Evolutionary conservation across 345 rosid species (phyloP).

Genomic region (Populus pruinosa): DNA sequence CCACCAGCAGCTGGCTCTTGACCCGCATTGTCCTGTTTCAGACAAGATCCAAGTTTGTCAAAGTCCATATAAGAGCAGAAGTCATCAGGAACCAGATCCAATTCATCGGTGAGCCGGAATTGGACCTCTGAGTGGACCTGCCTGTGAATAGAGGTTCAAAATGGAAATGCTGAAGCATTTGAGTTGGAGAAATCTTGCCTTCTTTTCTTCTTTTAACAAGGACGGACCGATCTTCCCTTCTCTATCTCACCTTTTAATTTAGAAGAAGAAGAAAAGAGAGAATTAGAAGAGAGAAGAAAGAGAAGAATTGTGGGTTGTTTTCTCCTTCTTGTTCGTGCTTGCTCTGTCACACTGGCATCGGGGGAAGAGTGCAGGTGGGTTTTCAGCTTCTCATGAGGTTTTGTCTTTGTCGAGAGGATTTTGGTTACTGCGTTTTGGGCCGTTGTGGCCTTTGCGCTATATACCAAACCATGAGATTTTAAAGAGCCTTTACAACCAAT

Average conservation of each 20-base stretch:
- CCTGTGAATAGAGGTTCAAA: slow-evolving; percentile 28
- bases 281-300: neutral
- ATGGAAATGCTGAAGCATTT: slow-evolving; percentile 10
- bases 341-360: neutral
- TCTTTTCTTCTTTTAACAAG: neutral
- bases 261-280: neutral
- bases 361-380: neutral
- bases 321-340: neutral
- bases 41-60: slow-evolving; percentile 47
- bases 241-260: too few species aligned
- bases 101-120: slow-evolving; percentile 21
- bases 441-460: too few species aligned
- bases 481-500: too few species aligned
- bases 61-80: slow-evolving; percentile 23
- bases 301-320: neutral
- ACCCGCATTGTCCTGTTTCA: slow-evolving; percentile 35
- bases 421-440: neutral
- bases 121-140: slow-evolving; percentile 26
- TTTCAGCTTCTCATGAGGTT: too few species aligned
- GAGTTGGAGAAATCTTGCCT: neutral
- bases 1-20: neutral
- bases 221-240: neutral
- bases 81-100: slow-evolving; percentile 24
- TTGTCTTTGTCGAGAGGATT: neutral
- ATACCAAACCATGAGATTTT: too few species aligned